These are phyloP conservation scores for Penicillium ucsense DNA, from an alignment of 495 filamentous ascomycete genomes.

Conservation along the genomic window DNA sequence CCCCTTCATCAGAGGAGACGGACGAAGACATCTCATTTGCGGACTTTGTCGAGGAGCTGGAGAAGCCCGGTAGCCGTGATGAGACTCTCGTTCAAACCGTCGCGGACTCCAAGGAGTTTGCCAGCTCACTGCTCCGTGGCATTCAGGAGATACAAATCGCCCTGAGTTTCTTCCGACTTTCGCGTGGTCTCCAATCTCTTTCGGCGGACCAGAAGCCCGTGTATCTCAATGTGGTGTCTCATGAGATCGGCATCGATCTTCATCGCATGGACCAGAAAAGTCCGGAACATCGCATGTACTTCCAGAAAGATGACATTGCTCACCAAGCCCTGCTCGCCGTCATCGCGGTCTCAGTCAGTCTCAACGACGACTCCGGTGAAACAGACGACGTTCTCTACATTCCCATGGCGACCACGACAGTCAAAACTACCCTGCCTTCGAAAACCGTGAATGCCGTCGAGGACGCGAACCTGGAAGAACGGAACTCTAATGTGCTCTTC, in stretches of 20 bases:
- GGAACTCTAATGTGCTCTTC: constrained; percentile 93
- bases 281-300: constrained; percentile 98
- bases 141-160: constrained; percentile 96
- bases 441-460: constrained; percentile 79
- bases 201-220: constrained; percentile 58
- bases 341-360: constrained; percentile 80
- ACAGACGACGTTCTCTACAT: constrained; percentile 85
- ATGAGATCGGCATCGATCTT: constrained; percentile 88
- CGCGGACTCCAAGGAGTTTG: constrained; percentile 87
- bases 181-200: constrained; percentile 59
- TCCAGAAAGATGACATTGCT: constrained; percentile 82
- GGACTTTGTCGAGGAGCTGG: constrained; percentile 70
- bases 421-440: constrained; percentile 88
- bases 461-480: constrained; percentile 66
- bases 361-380: constrained; percentile 79
- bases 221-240: constrained; percentile 81
- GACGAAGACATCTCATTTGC: constrained; percentile 55
- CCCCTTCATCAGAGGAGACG: constrained; percentile 27
- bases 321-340: constrained; percentile 92
- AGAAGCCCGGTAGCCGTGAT: constrained; percentile 61
- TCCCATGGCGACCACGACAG: constrained; percentile 94
- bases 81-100: constrained; percentile 74
- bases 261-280: constrained; percentile 89
- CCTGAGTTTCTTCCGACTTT: constrained; percentile 81
- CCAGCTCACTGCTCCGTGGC: constrained; percentile 79